Base-by-base conservation (phyloP, 164 flowering plant species). In the Berberis vulgaris region DNA sequence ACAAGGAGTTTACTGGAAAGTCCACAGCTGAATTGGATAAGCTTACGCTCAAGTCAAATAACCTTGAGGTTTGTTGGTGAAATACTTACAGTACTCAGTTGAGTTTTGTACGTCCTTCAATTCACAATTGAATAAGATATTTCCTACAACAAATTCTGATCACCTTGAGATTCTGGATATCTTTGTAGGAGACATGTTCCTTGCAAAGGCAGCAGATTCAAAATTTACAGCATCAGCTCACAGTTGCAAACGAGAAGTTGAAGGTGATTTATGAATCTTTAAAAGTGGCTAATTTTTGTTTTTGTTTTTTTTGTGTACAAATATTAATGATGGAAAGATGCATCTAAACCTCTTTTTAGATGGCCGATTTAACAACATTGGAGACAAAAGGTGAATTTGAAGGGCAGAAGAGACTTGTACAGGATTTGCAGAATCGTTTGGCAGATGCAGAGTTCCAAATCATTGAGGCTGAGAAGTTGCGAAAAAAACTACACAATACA, bases 401-500 rank as follows among this genome's bases (percentile, higher is more conserved):
- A 72, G 82, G 76, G 49, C 88, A 85, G 66, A 82, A 69, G 70
- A 77, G 72, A 70, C 56, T 75, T n/a, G 66, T 81, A 41, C 57
- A 10, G 26, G 96, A 89, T 41, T 77, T 88, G 56, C 82, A 79
- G 57, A 76, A 50, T 42, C 86, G 81, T 3, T 61, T 95, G 41
- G 88, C 78, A 41, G 91, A 87, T 54, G 88, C 97, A 60, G 97
- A 91, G 60, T 7, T 62, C 45, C 85, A 88, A 72, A 77, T 95
- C 55, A 71, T 83, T 38, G 97, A 89, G 73, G 99, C 89, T 67
- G 99, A 95, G 68, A 78, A 72, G 66, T 76, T 95, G 9, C 87
- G 97, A 0, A 89, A 88, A 67, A 91, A 86, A 70, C 73, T 95
- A 58, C 97, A 95, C 60, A 95, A 95, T 63, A 89, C 97, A 4